Evolutionary conservation across 192 early-diverging fungal species (phyloP).

Genomic region (Mortierella antarctica): DNA sequence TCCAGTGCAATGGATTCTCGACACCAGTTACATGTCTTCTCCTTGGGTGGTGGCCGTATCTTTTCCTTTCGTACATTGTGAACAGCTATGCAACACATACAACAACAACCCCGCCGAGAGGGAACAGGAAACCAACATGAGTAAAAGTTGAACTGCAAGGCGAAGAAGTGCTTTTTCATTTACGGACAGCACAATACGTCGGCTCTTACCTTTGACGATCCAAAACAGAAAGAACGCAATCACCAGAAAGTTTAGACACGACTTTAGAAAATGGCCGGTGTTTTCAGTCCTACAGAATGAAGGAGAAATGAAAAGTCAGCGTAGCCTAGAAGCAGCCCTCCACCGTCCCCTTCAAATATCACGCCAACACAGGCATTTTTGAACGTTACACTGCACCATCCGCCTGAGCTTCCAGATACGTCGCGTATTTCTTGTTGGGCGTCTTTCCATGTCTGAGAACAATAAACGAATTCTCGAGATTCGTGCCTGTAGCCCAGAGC

Average conservation of each 20-base stretch:
- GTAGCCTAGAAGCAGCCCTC: neutral
- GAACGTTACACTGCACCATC: slow-evolving; percentile 56
- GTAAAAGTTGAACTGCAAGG: neutral
- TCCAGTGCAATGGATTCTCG: slow-evolving; percentile 31
- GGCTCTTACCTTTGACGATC: slow-evolving; percentile 30
- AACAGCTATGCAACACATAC: slow-evolving; percentile 4
- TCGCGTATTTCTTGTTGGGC: slow-evolving; percentile 20
- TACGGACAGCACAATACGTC: neutral
- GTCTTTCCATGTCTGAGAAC: slow-evolving; percentile 43
- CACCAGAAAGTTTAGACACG: slow-evolving; percentile 37
- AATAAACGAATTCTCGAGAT: slow-evolving; percentile 58
- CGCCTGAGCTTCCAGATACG: slow-evolving; percentile 53
- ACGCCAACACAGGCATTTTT: neutral
- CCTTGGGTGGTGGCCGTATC: slow-evolving; percentile 38
- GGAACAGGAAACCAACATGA: neutral
- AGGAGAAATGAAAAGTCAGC: neutral
- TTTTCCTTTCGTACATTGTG: slow-evolving; percentile 39
- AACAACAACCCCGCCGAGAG: neutral
- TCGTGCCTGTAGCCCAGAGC: slow-evolving; percentile 47
- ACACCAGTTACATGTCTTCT: slow-evolving; percentile 54
- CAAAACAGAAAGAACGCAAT: slow-evolving; percentile 46
- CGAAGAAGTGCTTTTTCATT: neutral
- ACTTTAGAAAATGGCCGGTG: slow-evolving; percentile 46
- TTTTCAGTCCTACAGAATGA: slow-evolving; percentile 34
- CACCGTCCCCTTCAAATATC: too few species aligned